These are phyloP conservation scores for Lyophyllum atratum DNA, from an alignment of 768 basidiomycete species.

Conservation along the genomic window DNA sequence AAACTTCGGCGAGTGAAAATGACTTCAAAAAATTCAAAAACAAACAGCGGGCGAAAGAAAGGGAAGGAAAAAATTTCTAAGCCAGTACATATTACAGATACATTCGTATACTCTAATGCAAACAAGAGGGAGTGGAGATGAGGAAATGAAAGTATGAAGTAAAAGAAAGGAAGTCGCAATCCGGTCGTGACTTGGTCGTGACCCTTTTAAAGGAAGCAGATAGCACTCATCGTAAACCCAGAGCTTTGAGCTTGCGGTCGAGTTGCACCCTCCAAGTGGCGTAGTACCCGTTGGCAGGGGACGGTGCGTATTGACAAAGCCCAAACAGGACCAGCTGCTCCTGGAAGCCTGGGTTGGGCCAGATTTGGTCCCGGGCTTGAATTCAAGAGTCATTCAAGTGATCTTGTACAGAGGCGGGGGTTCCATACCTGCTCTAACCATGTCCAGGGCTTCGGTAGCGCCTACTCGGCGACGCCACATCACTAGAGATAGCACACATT, in stretches of 20 bases:
- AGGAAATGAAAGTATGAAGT: neutral
- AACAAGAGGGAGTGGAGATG: neutral
- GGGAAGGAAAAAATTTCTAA: constrained; percentile 3
- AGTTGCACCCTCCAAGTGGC: constrained; percentile 62
- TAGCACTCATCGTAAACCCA: constrained; percentile 33
- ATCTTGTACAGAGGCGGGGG: constrained; percentile 2
- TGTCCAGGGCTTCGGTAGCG: constrained; percentile 58
- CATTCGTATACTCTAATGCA: neutral
- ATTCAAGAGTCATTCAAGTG: neutral
- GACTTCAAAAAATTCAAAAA: constrained; percentile 1
- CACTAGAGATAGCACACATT: constrained; percentile 39
- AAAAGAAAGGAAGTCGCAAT: constrained; percentile 1
- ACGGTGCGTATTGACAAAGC: constrained; percentile 68
- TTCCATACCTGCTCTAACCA: constrained; percentile 57
- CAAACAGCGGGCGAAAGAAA: neutral
- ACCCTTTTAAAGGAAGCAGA: constrained; percentile 10
- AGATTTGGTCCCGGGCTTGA: constrained; percentile 74
- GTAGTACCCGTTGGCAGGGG: constrained; percentile 63
- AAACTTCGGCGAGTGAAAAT: neutral
- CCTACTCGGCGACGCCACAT: constrained; percentile 65
- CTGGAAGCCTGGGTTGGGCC: constrained; percentile 78
- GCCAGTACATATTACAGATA: constrained; percentile 4
- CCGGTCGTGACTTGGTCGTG: neutral
- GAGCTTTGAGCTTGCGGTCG: constrained; percentile 46
- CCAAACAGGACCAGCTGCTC: constrained; percentile 79